Base-by-base conservation (phyloP, 345 rosid genomes). In the Linum usitatissimum region DNA sequence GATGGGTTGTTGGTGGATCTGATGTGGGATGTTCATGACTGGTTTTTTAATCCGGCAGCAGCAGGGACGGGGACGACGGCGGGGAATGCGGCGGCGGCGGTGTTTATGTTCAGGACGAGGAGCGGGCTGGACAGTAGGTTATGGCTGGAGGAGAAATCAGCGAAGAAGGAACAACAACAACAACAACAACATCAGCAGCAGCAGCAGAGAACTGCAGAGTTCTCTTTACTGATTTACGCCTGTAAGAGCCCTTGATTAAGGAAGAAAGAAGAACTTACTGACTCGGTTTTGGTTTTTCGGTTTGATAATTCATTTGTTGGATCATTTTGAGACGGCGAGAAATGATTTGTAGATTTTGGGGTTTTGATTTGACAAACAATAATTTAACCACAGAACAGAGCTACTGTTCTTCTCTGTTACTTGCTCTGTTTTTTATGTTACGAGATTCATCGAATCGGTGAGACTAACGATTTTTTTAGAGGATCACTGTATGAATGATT, bases 1-100 rank as follows among this genome's bases (percentile, higher is more conserved):
- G 93, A 92, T 63, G 95, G 93, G 2, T 78, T 86, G 75, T 73
- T 83, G 12, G 84, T 92, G 67, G 95, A 92, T 79, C 66, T 92
- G 71, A 66, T 92, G 86, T 92, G 98, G 99, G 96, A 92, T 74
- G 93, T 86, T 10, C 96, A 92, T 78, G 88, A 81, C 62, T 92
- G 97, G 99, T 89, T 89, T 78, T 92, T 79, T 65, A 76, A 61
- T 40, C 70, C 82, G 51, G 51, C 51, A 30, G 30, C 23, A 9
- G 59, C 23, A n/a, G n/a, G n/a, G 3, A 9, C 30, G 21, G 30
- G 28, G 2, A 23, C 59, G 3, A 18, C 10, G 9, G 30, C 23
- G 28, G 28, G 28, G 28, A 23, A 23, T 62, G 81, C 71, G 7
- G 66, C 78, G 55, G 88, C 60, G 62, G 99, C 91, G 51, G 87